Conservation (phyloP, 2,329 filamentous ascomycete species). For the Ophiostoma piceae region DNA sequence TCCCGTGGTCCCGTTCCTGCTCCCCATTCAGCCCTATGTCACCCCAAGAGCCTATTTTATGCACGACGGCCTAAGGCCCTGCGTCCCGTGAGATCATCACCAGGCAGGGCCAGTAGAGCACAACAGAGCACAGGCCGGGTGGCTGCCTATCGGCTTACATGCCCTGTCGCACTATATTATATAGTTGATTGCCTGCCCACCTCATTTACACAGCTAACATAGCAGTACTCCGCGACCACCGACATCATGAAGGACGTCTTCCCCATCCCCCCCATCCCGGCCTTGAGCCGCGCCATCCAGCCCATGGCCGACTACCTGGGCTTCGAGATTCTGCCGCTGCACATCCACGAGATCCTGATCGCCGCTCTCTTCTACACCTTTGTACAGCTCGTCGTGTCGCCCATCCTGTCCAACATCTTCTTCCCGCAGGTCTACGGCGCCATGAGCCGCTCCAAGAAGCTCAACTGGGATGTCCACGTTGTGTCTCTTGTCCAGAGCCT, state of each 20-base stretch:
- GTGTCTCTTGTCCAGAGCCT: conserved; percentile 75
- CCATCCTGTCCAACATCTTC: conserved; percentile 56
- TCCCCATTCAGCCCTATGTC: conserved; percentile 3
- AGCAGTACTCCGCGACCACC: not conserved
- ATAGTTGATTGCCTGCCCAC: not conserved
- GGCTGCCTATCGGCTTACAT: not conserved
- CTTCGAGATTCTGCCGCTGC: conserved; percentile 64
- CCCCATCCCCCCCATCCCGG: conserved; percentile 56
- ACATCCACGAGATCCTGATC: conserved; percentile 69
- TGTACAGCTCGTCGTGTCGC: conserved; percentile 62
- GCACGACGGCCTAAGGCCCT: not conserved
- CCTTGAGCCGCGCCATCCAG: conserved; percentile 51
- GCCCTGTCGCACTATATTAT: not conserved
- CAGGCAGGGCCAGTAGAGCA: not conserved
- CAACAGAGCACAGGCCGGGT: not conserved
- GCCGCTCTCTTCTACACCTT: conserved; percentile 64
- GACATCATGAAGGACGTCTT: conserved; percentile 68
- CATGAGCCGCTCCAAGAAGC: conserved; percentile 57
- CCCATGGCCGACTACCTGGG: conserved; percentile 59
- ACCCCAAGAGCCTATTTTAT: not conserved
- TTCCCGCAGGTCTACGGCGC: conserved; percentile 59
- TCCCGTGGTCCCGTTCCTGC: not conserved
- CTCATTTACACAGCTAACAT: not conserved
- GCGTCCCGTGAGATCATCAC: not conserved
- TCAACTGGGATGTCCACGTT: conserved; percentile 83